Evolutionary conservation across 169 alveolate genomes (phyloP), one percentile per base, ranked within the genome.

Genomic region (Nephromyces sp.): DNA sequence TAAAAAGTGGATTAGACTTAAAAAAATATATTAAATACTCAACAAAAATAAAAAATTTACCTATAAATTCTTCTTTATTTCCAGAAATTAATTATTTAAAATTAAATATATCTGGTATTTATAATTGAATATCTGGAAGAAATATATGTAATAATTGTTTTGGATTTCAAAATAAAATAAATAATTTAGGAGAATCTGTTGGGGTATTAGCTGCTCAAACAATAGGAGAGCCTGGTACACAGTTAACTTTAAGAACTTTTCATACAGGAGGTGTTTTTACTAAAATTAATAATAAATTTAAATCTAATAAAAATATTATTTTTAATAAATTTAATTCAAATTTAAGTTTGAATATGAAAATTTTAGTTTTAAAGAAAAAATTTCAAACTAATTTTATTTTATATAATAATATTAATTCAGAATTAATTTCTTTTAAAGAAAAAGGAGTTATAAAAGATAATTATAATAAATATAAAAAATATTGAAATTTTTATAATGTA

Each of bases 201-300:
- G 84, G 84, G 30, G 53, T 66, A 62, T 25, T 79, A 75, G 0
- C 62, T 22, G 75, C 77, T 0, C 81, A 79, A 77, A 61, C 79
- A n/a, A 76, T 79, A 68, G 84, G 84, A 6, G 84, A 79, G 53
- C 84, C 84, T 5, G 82, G 74, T 0, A 79, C 84, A 32, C 84
- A 75, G 52, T 34, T 78, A 68, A 32, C 77, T 1, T 76, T 75
- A 64, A 72, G 84, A 21, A 78, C 84, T 29, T 78, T 78, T 74
- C 84, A 78, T 78, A 76, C 77, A 66, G 83, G 83, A 1, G 83
- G 74, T 15, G 73, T 52, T 52, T 68, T 29, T 5, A 5, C 72
- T 5, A 66, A 24, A 52, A 6, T 3, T n/a, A 24, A 73, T 2
- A 72, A 2, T 24, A 68, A 2, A 22, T 51, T 28, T 2, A 25